phyloP scores from a whole-genome alignment of 163 green algal species.

The Scenedesmus sp. region DNA sequence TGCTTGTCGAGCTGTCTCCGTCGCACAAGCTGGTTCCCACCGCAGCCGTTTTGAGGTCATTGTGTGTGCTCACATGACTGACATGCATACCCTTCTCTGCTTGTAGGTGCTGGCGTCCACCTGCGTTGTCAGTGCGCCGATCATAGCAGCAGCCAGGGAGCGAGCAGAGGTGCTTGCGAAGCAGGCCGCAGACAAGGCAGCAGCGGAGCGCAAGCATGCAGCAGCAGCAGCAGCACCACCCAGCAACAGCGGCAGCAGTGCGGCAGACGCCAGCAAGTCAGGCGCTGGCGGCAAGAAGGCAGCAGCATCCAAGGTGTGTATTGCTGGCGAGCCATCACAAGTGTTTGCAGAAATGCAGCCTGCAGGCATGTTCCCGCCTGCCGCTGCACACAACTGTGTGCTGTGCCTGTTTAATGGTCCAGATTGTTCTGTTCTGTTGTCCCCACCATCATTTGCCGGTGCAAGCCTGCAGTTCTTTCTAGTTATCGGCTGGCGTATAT shows the following conservation, averaged over 20 bases:
- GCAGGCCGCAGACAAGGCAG: slow-evolving; percentile 59
- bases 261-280: neutral
- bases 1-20: neutral
- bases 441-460: too few relatives aligned
- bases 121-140: slow-evolving; percentile 68
- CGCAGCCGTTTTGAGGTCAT: too few relatives aligned
- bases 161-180: slow-evolving; percentile 58
- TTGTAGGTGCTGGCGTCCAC: slow-evolving; percentile 68
- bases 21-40: too few relatives aligned
- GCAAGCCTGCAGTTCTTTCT: neutral
- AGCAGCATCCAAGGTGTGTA: neutral
- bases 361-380: neutral
- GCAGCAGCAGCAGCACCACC: slow-evolving; percentile 24
- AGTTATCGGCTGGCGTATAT: too few relatives aligned
- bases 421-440: neutral
- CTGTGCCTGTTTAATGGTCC: neutral
- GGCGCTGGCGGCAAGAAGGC: slow-evolving; percentile 45
- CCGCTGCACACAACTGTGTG: neutral
- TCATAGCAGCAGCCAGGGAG: slow-evolving; percentile 65
- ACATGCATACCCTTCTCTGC: neutral
- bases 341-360: neutral
- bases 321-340: neutral
- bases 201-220: slow-evolving; percentile 54
- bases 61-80: too few relatives aligned
- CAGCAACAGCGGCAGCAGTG: slow-evolving; percentile 35